A percentile compares a stretch with the other conserved stretches of the same genome.
Evolutionary conservation across 768 basidiomycete genomes (phyloP).

Genomic region (Lactifluus volemus): DNA sequence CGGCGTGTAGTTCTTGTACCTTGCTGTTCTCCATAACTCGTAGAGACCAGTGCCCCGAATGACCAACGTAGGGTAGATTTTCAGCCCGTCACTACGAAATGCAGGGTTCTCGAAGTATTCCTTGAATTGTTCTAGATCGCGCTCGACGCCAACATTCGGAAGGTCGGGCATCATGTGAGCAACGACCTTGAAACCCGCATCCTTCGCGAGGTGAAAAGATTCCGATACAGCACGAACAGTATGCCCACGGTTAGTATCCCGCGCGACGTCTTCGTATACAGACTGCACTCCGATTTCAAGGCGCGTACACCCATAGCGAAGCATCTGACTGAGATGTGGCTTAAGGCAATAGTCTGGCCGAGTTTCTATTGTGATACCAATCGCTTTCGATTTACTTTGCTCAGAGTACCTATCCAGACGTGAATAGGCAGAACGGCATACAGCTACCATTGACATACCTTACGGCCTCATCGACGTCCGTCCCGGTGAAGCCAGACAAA

Average conservation of each 20-base stretch:
- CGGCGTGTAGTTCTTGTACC: slow-evolving; percentile 99
- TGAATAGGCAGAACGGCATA: not conserved
- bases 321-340: slow-evolving; percentile 97
- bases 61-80: slow-evolving; percentile 97
- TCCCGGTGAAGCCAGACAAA: slow-evolving; percentile 87
- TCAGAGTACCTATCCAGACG: slow-evolving; percentile 69
- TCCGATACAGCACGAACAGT: slow-evolving; percentile 96
- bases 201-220: slow-evolving; percentile 95
- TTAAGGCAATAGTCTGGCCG: slow-evolving; percentile 96
- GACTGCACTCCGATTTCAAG: slow-evolving; percentile 98
- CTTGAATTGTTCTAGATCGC: slow-evolving; percentile 97
- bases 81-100: slow-evolving; percentile 93
- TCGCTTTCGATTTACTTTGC: slow-evolving; percentile 95
- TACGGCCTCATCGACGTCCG: slow-evolving; percentile 93
- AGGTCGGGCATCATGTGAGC: slow-evolving; percentile 99
- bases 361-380: slow-evolving; percentile 98
- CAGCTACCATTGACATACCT: slow-evolving; percentile 34
- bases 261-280: slow-evolving; percentile 97
- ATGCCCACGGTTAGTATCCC: slow-evolving; percentile 97
- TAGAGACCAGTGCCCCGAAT: slow-evolving; percentile 96
- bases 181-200: slow-evolving; percentile 99
- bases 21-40: slow-evolving; percentile 93
- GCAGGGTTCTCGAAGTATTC: slow-evolving; percentile 99
- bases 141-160: slow-evolving; percentile 94
- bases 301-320: slow-evolving; percentile 96